phyloP scores from a whole-genome alignment of 1,139 yeast species.

The Petasospora fabianii region DNA sequence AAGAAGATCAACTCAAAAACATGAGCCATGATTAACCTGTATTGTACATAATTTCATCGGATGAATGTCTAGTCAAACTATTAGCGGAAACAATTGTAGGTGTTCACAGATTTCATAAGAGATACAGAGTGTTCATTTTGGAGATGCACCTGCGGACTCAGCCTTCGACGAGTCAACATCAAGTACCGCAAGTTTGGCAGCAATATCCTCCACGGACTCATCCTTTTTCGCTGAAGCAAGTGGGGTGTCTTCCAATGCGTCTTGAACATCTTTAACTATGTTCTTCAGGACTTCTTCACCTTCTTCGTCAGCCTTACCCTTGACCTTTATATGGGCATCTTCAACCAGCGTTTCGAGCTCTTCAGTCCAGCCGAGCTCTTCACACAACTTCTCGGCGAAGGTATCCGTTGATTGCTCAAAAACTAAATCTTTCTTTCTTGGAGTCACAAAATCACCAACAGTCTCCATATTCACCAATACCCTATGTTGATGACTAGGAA shows the following conservation, averaged over 20 bases:
- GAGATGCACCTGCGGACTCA: neutral
- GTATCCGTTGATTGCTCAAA: slow-evolving; percentile 61
- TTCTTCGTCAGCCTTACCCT: slow-evolving; percentile 1
- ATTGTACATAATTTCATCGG: no score
- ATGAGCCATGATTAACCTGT: neutral
- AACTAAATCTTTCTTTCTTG: slow-evolving; percentile 57
- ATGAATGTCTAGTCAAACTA: no score
- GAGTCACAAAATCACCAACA: slow-evolving; percentile 65
- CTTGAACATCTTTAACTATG: slow-evolving; percentile 5
- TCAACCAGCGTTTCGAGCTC: slow-evolving; percentile 41
- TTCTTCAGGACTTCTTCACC: slow-evolving; percentile 4
- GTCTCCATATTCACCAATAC: slow-evolving; percentile 68
- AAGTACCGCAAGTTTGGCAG: neutral
- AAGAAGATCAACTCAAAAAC: slow-evolving; percentile 20
- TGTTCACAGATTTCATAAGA: no score
- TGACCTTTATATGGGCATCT: slow-evolving; percentile 7
- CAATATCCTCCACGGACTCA: neutral
- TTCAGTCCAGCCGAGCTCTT: slow-evolving; percentile 59
- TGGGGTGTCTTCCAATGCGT: slow-evolving; percentile 3
- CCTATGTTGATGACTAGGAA: slow-evolving; percentile 46
- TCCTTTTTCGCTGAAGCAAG: neutral
- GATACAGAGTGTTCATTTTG: neutral
- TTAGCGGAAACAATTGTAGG: no score
- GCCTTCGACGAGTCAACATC: slow-evolving; percentile 1
- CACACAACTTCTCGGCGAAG: slow-evolving; percentile 51